Conservation (phyloP, 352 stramenopile species). For the Globisporangium takayamanum region DNA sequence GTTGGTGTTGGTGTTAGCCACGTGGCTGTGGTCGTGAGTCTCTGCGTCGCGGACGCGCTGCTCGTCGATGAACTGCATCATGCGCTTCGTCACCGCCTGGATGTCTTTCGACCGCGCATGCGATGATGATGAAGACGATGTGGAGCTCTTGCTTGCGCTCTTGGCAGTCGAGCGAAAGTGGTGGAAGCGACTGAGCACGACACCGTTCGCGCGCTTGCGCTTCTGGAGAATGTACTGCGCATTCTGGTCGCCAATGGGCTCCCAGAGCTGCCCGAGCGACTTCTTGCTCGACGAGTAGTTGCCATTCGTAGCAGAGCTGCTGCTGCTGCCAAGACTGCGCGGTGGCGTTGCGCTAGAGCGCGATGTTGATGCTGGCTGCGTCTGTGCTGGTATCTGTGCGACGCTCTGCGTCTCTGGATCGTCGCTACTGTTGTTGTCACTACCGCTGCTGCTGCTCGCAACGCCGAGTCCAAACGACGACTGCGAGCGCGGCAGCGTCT, state of each 20-base stretch:
- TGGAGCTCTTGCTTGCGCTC: not conserved
- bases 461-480: conserved; percentile 31
- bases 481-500: conserved; percentile 9
- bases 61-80: conserved; percentile 46
- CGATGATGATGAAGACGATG: not conserved
- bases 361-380: not conserved
- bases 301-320: conserved; percentile 2
- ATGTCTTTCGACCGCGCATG: conserved; percentile 24
- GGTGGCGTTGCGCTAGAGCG: too few species aligned
- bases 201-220: conserved; percentile 43
- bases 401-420: conserved; percentile 1
- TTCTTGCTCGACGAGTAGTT: conserved; percentile 24
- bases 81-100: conserved; percentile 40
- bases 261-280: conserved; percentile 53
- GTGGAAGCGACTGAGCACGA: conserved; percentile 48
- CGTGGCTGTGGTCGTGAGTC: not conserved
- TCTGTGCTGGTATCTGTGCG: not conserved
- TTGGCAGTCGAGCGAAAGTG: conserved; percentile 25
- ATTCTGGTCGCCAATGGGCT: conserved; percentile 70
- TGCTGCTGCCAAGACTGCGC: not conserved
- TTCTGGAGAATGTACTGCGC: conserved; percentile 51
- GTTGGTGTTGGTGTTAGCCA: not conserved
- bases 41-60: conserved; percentile 3
- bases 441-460: not conserved
- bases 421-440: not conserved